These are phyloP conservation scores for Phytophthora syringae DNA, from an alignment of 352 stramenopile genomes.

Conservation along the genomic window DNA sequence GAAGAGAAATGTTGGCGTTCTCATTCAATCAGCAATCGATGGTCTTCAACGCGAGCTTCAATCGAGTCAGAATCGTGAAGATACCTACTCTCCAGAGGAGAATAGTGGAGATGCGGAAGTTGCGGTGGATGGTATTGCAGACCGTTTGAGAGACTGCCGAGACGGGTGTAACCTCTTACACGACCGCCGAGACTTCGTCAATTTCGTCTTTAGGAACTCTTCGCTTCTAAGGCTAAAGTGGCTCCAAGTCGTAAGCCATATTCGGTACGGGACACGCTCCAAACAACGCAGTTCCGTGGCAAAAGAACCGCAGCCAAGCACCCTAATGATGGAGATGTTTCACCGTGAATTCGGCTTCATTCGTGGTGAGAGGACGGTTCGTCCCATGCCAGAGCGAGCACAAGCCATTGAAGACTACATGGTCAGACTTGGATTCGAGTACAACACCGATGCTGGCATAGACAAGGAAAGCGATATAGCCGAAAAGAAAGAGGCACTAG, in stretches of 20 bases:
- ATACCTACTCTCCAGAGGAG: neutral
- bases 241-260: slow-evolving; percentile 54
- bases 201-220: slow-evolving; percentile 71
- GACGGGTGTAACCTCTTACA: slow-evolving; percentile 44
- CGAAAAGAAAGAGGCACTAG: neutral
- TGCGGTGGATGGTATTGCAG: slow-evolving; percentile 41
- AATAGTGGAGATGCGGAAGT: neutral
- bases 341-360: slow-evolving; percentile 50
- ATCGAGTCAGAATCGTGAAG: neutral
- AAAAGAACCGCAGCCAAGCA: neutral
- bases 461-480: neutral
- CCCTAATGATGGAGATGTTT: slow-evolving; percentile 37
- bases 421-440: slow-evolving; percentile 51
- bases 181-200: slow-evolving; percentile 55
- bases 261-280: slow-evolving; percentile 44
- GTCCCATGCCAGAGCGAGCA: slow-evolving; percentile 49
- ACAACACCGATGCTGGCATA: slow-evolving; percentile 27
- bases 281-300: neutral
- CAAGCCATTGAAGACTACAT: slow-evolving; percentile 49
- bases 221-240: slow-evolving; percentile 50
- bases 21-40: slow-evolving; percentile 46
- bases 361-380: neutral
- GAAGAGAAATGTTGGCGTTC: slow-evolving; percentile 26
- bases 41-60: slow-evolving; percentile 35
- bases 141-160: slow-evolving; percentile 44